Evolutionary conservation across 2,329 filamentous ascomycete species (phyloP), one percentile per base, ranked within the genome.

Genomic region (Paecilomyces sp.): DNA sequence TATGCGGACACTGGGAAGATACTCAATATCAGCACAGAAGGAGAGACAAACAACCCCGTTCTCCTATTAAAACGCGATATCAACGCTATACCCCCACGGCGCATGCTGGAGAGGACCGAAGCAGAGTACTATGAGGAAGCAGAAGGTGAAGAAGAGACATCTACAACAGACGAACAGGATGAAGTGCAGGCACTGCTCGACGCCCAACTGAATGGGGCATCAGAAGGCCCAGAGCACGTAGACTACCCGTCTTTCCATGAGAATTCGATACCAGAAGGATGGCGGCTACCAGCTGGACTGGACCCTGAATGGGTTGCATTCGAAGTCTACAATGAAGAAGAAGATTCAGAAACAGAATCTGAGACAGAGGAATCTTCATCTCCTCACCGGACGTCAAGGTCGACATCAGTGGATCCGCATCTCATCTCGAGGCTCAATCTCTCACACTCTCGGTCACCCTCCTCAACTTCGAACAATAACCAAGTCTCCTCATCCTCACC

Each of bases 261-360:
- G 57, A 65, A 62, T 58, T 67, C 68, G 15, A 69, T 73, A 33
- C 69, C 69, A 0, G 75, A 79, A 54, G 72, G 77, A 7, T 88
- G 85, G 83, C 78, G 79, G 11, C 77, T 96, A 2, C 91, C 91
- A 0, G 80, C 81, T 1, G 88, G 92, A 61, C 79, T 96, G 0
- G 92, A 96, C 65, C 86, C 89, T 0, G 92, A 96, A 73, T 97
- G 92, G 92, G 84, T 96, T 64, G 92, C 92, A 0, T 85, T 97
- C 15, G 91, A 96, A 70, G 90, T 96, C 0, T 94, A 88, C 70
- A 83, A 85, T 15, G 87, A 90, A 66, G 78, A 81, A 30, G 81
- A 85, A 2, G 78, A 81, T 1, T 83, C 83, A 0, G 82, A 84
- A 50, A 81, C 81, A 0, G 82, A 85, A 47, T 76, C 75, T 15